Percentiles rank a stretch among this genome's conserved stretches.
phyloP scores from a whole-genome alignment of 352 stramenopile species.

The Pythium grandisporangium region DNA sequence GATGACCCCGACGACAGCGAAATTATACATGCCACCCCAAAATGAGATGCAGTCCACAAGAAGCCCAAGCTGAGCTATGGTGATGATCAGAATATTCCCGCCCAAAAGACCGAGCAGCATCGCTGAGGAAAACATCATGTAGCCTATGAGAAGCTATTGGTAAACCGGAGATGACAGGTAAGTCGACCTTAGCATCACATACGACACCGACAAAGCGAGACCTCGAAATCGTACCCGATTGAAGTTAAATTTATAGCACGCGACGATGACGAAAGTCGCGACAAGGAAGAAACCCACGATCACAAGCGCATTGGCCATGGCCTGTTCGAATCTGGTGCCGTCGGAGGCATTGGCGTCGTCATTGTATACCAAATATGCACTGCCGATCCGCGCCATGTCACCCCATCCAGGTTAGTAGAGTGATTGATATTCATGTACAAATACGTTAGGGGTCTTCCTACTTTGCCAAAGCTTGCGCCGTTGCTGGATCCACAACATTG shows the following conservation, averaged over 20 bases:
- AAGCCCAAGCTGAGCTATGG: slow-evolving; percentile 47
- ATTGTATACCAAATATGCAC: slow-evolving; percentile 72
- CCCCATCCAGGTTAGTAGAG: too few species aligned
- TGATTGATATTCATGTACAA: too few species aligned
- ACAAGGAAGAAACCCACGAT: slow-evolving; percentile 87
- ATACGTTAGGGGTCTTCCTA: too few species aligned
- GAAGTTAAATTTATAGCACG: slow-evolving; percentile 89
- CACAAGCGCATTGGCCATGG: slow-evolving; percentile 80
- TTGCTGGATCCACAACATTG: slow-evolving; percentile 70
- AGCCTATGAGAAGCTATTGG: slow-evolving; percentile 63
- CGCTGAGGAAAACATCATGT: slow-evolving; percentile 87
- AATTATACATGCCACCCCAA: slow-evolving; percentile 87
- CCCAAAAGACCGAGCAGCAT: slow-evolving; percentile 82
- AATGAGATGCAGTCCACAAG: slow-evolving; percentile 55
- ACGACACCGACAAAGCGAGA: too few species aligned
- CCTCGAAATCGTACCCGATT: slow-evolving; percentile 62
- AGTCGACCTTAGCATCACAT: too few species aligned
- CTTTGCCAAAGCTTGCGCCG: slow-evolving; percentile 60
- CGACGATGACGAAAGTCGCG: slow-evolving; percentile 87
- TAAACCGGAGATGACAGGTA: too few species aligned
- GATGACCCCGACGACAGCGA: slow-evolving; percentile 84
- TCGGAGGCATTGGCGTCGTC: slow-evolving; percentile 53
- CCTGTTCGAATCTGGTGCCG: slow-evolving; percentile 61
- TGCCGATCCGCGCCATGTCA: too few species aligned
- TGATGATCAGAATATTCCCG: slow-evolving; percentile 76